phyloP scores from a whole-genome alignment of 2,329 filamentous ascomycete species.

The Fusarium guadeloupense region DNA sequence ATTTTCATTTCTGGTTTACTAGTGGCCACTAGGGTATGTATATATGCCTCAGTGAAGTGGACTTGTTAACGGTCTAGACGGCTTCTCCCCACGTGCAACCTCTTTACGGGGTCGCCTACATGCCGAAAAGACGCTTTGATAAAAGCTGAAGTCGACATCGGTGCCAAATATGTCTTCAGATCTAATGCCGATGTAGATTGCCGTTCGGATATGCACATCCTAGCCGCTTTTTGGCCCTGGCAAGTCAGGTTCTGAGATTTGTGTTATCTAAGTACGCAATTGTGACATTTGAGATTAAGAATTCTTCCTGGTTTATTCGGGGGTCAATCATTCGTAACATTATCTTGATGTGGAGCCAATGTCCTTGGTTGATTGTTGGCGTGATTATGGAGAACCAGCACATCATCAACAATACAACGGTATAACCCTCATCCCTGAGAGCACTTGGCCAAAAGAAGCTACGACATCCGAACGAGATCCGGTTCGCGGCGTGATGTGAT shows the following conservation, averaged over 20 bases:
- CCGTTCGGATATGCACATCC: background rate
- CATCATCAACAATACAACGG: conserved; percentile 5
- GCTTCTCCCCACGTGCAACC: too few relatives aligned
- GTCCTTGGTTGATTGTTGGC: background rate
- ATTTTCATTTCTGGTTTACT: too few relatives aligned
- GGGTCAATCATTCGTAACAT: too few relatives aligned
- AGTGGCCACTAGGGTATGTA: too few relatives aligned
- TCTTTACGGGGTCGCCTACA: too few relatives aligned
- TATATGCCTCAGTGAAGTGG: too few relatives aligned
- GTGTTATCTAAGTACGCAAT: conserved; percentile 11
- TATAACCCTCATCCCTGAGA: background rate
- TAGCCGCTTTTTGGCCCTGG: background rate
- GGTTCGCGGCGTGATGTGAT: background rate
- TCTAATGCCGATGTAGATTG: background rate
- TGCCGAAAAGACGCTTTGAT: background rate
- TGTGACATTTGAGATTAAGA: background rate
- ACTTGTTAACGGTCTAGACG: too few relatives aligned
- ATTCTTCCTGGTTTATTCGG: background rate
- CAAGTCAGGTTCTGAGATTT: background rate
- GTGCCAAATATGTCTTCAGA: background rate
- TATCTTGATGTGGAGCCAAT: too few relatives aligned
- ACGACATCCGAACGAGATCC: conserved; percentile 10
- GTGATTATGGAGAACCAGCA: conserved; percentile 13
- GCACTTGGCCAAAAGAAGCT: background rate
- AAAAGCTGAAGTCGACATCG: too few relatives aligned